A percentile compares a stretch with the other conserved stretches of the same genome.
These are phyloP conservation scores for Tolypocladium guangdongense DNA, from an alignment of 2,329 filamentous ascomycete genomes.

Conservation along the genomic window DNA sequence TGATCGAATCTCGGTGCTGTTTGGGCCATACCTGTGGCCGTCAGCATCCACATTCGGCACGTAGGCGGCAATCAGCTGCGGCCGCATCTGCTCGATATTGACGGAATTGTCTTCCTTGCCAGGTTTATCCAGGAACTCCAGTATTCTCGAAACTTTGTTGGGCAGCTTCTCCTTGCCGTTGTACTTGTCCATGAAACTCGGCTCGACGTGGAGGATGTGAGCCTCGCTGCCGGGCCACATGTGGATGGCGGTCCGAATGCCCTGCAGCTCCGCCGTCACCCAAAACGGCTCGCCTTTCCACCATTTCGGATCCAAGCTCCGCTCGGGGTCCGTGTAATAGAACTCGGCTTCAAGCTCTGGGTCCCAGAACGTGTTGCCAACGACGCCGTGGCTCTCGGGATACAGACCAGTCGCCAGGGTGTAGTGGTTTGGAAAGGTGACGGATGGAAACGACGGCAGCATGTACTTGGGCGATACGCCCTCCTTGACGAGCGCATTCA, in stretches of 20 bases:
- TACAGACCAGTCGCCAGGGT: slow-evolving; percentile 87
- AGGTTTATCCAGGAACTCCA: slow-evolving; percentile 77
- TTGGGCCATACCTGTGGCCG: slow-evolving; percentile 83
- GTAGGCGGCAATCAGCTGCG: slow-evolving; percentile 88
- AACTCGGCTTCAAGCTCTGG: slow-evolving; percentile 67
- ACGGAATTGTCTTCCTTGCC: slow-evolving; percentile 50
- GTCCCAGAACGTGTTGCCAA: slow-evolving; percentile 94
- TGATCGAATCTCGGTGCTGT: slow-evolving; percentile 77
- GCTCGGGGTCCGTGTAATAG: slow-evolving; percentile 67
- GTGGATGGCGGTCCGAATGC: slow-evolving; percentile 71
- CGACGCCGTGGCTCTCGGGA: slow-evolving; percentile 84
- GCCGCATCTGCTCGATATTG: slow-evolving; percentile 47
- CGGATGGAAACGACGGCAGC: slow-evolving; percentile 86
- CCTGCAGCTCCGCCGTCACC: slow-evolving; percentile 80
- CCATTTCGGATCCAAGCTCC: slow-evolving; percentile 79
- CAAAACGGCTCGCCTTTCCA: slow-evolving; percentile 92
- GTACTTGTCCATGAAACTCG: slow-evolving; percentile 74
- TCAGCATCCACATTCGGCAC: slow-evolving; percentile 85
- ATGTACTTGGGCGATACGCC: slow-evolving; percentile 89
- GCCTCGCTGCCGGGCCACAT: slow-evolving; percentile 99
- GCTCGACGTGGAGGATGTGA: slow-evolving; percentile 62
- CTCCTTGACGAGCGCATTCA: slow-evolving; percentile 67
- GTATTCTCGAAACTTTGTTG: slow-evolving; percentile 66
- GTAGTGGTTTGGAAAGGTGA: slow-evolving; percentile 96
- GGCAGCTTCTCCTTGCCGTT: slow-evolving; percentile 65